Base-by-base conservation (phyloP, 805 yeast genomes). In the Schwanniomyces polymorphus region DNA sequence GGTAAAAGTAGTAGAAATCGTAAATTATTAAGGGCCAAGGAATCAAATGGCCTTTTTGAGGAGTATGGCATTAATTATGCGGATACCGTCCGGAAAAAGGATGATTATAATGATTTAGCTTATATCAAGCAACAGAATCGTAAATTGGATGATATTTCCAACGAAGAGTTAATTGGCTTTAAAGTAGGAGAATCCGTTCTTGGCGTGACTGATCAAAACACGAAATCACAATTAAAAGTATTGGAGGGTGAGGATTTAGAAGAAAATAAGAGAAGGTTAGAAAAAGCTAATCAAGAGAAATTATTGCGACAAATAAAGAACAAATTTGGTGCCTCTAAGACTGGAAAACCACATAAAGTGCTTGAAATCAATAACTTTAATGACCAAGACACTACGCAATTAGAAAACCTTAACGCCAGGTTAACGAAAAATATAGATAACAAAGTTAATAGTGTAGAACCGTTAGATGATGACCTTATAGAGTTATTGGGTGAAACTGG, bases 1-100 rank as follows among this genome's bases (percentile, higher is more conserved):
- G 10, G 21, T 7, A 38, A 49, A 18, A 53, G 57, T 7, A 16
- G 10, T 14, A 61, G 58, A 44, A 63, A 53, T 23, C 50, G 77
- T 7, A 67, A 65, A 47, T 43, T 70, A 42, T 64, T 70, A 31
- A 55, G 50, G 10, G 58, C 60, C 31, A 64, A 64, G 41, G 44
- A 68, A 41, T 55, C 66, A 14, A 69, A 63, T 27, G 62, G 68
- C 42, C 58, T 70, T 27, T 53, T 71, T 23, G 68, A 67, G 29
- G 77, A 73, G 43, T 73, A 73, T 51, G 77, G 77, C 1, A 45
- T 73, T 12, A 58, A 61, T 47, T 69, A 68, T 49, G 41, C 51
- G 7, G 63, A 67, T 10, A 62, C 70, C 1, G 59, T 63, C 1
- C 60, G 58, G 28, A 44, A 52, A 4, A 50, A 55, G 17, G 56